These are phyloP conservation scores for Parietaria judaica DNA, from an alignment of 306 rosid genomes.

Conservation along the genomic window DNA sequence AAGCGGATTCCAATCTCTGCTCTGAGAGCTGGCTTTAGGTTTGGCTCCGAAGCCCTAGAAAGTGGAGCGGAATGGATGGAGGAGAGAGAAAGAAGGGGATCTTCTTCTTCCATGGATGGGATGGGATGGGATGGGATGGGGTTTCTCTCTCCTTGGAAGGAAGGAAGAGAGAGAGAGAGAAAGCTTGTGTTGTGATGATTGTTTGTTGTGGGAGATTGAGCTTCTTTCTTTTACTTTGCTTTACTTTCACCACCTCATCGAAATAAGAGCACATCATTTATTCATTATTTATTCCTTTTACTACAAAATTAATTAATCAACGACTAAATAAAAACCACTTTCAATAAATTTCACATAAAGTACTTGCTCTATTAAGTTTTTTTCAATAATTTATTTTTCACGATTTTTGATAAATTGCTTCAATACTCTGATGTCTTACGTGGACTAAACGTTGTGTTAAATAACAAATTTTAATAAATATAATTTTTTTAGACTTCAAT, in stretches of 20 bases:
- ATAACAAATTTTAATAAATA: too few relatives aligned
- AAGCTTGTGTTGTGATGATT: background rate
- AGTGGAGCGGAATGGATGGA: constrained; percentile 31
- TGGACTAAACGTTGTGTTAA: too few relatives aligned
- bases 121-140: background rate
- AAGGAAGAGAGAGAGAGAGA: constrained; percentile 6
- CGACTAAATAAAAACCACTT: too few relatives aligned
- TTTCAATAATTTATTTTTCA: too few relatives aligned
- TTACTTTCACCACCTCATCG: constrained; percentile 10
- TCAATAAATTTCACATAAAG: too few relatives aligned
- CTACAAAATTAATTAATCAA: too few relatives aligned
- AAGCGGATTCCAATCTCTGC: constrained; percentile 27
- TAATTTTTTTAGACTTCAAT: too few relatives aligned
- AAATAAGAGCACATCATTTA: background rate
- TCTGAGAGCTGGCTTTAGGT: constrained; percentile 42
- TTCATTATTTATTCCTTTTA: too few relatives aligned
- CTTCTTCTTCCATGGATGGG: background rate
- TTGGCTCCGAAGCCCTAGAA: constrained; percentile 74
- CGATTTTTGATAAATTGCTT: too few relatives aligned
- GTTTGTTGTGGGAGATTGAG: constrained; percentile 5
- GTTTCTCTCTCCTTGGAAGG: constrained; percentile 16
- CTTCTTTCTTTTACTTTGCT: background rate
- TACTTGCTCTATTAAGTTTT: too few relatives aligned
- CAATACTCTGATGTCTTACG: too few relatives aligned
- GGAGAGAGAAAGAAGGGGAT: constrained; percentile 41